phyloP scores from a whole-genome alignment of 257 asterid species.

The Petrea volubilis region DNA sequence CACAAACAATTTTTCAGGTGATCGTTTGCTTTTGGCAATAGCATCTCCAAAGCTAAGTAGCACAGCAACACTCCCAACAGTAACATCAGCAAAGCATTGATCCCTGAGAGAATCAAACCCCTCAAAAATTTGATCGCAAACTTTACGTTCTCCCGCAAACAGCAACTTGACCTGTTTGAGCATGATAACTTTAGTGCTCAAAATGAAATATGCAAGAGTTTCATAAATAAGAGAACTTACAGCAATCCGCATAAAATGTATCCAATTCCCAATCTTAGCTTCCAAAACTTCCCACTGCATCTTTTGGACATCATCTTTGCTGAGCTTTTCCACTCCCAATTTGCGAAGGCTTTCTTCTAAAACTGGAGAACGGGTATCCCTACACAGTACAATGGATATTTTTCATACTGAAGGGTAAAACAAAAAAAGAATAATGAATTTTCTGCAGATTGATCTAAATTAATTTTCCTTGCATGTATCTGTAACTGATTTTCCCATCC shows the following conservation, averaged over 20 bases:
- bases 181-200: slow-evolving; percentile 22
- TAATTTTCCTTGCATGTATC: neutral
- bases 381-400: slow-evolving; percentile 26
- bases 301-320: slow-evolving; percentile 98
- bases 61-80: slow-evolving; percentile 86
- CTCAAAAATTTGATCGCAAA: slow-evolving; percentile 91
- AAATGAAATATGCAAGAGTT: slow-evolving; percentile 6
- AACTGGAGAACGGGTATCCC: slow-evolving; percentile 90
- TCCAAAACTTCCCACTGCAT: slow-evolving; percentile 99
- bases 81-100: slow-evolving; percentile 94
- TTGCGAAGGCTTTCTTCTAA: slow-evolving; percentile 95
- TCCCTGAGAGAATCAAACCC: slow-evolving; percentile 84
- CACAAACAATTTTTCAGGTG: slow-evolving; percentile 97
- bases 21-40: slow-evolving; percentile 97
- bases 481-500: slow-evolving; percentile 5
- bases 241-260: slow-evolving; percentile 99
- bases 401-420: slow-evolving; percentile 1
- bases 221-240: slow-evolving; percentile 44
- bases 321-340: slow-evolving; percentile 97
- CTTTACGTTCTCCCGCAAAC: slow-evolving; percentile 96
- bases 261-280: slow-evolving; percentile 99
- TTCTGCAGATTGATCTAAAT: neutral
- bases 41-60: slow-evolving; percentile 99
- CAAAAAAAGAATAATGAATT: neutral
- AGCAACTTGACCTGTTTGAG: slow-evolving; percentile 83